Conservation (phyloP, 768 basidiomycete genomes). For the Auriscalpium vulgare region DNA sequence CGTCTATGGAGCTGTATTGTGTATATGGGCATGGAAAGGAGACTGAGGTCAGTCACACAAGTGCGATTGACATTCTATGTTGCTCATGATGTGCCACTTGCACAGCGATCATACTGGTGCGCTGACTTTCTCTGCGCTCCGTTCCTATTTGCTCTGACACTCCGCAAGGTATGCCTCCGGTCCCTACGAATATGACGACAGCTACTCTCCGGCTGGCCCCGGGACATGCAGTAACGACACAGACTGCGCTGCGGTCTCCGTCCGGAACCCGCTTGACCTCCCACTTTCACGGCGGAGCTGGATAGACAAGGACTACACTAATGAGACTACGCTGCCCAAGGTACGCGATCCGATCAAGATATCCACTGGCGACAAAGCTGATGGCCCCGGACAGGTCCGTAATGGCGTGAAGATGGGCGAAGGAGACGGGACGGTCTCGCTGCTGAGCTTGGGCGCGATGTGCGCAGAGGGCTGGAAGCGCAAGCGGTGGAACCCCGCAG, state of each 20-base stretch:
- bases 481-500: slow-evolving; percentile 83
- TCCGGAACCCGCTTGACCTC: slow-evolving; percentile 41
- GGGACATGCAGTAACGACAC: slow-evolving; percentile 39
- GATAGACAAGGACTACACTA: slow-evolving; percentile 82
- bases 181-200: slow-evolving; percentile 59
- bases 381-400: slow-evolving; percentile 34
- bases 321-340: slow-evolving; percentile 52
- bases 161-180: slow-evolving; percentile 62
- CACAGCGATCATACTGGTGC: slow-evolving; percentile 79
- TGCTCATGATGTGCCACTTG: slow-evolving; percentile 3
- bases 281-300: slow-evolving; percentile 54
- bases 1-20: slow-evolving; percentile 87
- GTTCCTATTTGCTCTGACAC: background rate
- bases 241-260: slow-evolving; percentile 31
- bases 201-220: slow-evolving; percentile 34
- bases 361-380: background rate
- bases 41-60: slow-evolving; percentile 57
- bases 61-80: background rate
- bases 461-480: slow-evolving; percentile 93
- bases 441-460: slow-evolving; percentile 89
- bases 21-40: slow-evolving; percentile 95
- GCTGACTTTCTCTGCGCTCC: slow-evolving; percentile 1
- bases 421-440: slow-evolving; percentile 89
- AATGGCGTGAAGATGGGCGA: slow-evolving; percentile 92
- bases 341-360: slow-evolving; percentile 21